Evolutionary conservation across 2,329 filamentous ascomycete genomes (phyloP).

Genomic region (Trichophyton mentagrophytes): DNA sequence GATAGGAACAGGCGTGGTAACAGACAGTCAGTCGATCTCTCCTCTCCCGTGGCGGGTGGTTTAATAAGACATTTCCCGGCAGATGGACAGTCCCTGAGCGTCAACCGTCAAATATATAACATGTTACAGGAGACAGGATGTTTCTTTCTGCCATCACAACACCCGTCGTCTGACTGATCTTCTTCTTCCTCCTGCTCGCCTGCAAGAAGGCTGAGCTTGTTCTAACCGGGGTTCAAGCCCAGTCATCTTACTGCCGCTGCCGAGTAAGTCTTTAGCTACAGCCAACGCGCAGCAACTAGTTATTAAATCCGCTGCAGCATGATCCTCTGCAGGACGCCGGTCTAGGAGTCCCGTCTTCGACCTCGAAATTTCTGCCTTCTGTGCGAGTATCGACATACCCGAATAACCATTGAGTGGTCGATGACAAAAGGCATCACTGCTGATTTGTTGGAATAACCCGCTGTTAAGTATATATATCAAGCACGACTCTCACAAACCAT

Average conservation of each 20-base stretch:
- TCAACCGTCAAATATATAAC: background rate
- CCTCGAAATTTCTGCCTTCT: background rate
- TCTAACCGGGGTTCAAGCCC: background rate
- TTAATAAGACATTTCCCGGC: background rate
- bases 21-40: background rate
- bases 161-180: background rate
- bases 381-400: background rate
- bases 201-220: background rate
- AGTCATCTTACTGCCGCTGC: background rate
- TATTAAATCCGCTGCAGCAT: background rate
- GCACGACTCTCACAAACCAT: background rate
- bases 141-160: background rate
- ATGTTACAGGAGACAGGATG: background rate
- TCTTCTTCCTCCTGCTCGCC: background rate
- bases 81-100: background rate
- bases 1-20: background rate
- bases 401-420: background rate
- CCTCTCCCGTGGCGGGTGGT: background rate
- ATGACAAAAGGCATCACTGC: background rate
- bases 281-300: background rate
- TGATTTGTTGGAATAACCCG: background rate
- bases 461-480: background rate
- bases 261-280: background rate
- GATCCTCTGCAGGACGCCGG: background rate
- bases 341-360: background rate